Evolutionary conservation across 2,329 filamentous ascomycete genomes (phyloP).

Genomic region (Fusarium robinianum): DNA sequence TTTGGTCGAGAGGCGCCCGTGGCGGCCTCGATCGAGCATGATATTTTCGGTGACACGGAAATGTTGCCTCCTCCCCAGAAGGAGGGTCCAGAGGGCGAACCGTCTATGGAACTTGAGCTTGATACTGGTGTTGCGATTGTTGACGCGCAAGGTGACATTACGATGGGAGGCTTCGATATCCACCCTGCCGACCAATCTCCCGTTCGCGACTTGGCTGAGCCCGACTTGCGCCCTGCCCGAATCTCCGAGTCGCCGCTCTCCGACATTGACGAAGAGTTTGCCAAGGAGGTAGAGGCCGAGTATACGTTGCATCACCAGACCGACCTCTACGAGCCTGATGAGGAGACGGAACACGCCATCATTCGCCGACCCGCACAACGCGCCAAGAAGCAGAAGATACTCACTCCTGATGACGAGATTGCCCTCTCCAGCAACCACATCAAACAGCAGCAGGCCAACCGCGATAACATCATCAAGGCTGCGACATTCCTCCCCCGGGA

Average conservation of each 20-base stretch:
- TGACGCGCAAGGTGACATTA: constrained; percentile 66
- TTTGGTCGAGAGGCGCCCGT: constrained; percentile 83
- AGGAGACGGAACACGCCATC: constrained; percentile 61
- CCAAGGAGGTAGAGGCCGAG: constrained; percentile 63
- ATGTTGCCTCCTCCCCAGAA: constrained; percentile 61
- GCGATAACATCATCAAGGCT: constrained; percentile 82
- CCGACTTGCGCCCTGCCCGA: constrained; percentile 58
- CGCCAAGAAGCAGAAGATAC: constrained; percentile 75
- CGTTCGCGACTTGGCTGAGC: constrained; percentile 53
- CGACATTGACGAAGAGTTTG: constrained; percentile 67
- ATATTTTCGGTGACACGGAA: constrained; percentile 69
- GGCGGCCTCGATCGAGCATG: constrained; percentile 68
- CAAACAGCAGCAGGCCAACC: constrained; percentile 83
- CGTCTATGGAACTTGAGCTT: constrained; percentile 58
- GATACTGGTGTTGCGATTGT: constrained; percentile 62
- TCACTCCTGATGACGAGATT: constrained; percentile 80
- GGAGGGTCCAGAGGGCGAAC: constrained; percentile 59
- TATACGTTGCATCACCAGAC: constrained; percentile 58
- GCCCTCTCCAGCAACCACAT: constrained; percentile 77
- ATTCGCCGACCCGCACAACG: constrained; percentile 73
- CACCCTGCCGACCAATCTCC: constrained; percentile 64
- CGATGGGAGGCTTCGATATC: constrained; percentile 66
- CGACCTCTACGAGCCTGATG: constrained; percentile 65
- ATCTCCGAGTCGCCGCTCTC: constrained; percentile 73
- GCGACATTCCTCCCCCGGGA: constrained; percentile 85